Conservation (phyloP, 768 basidiomycete species). For the Amyloporia xantha region DNA sequence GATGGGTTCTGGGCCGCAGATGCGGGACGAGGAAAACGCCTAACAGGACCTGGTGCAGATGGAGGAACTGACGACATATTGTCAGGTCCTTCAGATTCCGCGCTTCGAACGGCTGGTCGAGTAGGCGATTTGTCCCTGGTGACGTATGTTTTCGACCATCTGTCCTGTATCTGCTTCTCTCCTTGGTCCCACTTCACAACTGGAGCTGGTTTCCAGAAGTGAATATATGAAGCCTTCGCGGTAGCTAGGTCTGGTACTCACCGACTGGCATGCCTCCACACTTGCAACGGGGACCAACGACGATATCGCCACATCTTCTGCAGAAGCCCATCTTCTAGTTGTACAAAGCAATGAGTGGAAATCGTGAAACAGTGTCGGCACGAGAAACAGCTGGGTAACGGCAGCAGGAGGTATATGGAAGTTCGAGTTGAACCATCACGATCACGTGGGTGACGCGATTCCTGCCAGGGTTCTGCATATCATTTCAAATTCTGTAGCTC, state of each 20-base stretch:
- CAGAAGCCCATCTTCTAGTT: slow-evolving; percentile 69
- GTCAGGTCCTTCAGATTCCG: neutral
- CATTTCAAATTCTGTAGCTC: too few species aligned
- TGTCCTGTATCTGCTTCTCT: slow-evolving; percentile 46
- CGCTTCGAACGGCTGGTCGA: slow-evolving; percentile 15
- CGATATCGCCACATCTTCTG: slow-evolving; percentile 80
- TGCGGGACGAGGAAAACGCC: slow-evolving; percentile 46
- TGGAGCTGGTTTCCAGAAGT: slow-evolving; percentile 41
- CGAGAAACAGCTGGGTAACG: slow-evolving; percentile 1
- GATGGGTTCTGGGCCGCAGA: slow-evolving; percentile 20
- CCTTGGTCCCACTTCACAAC: slow-evolving; percentile 59
- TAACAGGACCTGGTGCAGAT: slow-evolving; percentile 25
- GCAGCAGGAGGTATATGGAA: slow-evolving; percentile 7
- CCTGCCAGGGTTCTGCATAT: too few species aligned
- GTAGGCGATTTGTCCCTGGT: slow-evolving; percentile 45
- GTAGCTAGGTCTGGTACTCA: slow-evolving; percentile 32
- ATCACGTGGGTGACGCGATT: slow-evolving; percentile 14
- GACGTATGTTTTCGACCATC: slow-evolving; percentile 78
- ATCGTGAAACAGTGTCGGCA: too few species aligned
- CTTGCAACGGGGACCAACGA: slow-evolving; percentile 61
- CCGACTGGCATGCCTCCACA: slow-evolving; percentile 79
- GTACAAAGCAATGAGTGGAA: too few species aligned
- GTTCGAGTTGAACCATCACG: slow-evolving; percentile 11
- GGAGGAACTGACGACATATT: slow-evolving; percentile 3
- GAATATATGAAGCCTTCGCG: neutral